These are phyloP conservation scores for Coemansia umbellata DNA, from an alignment of 192 early-diverging fungal genomes.

Conservation along the genomic window DNA sequence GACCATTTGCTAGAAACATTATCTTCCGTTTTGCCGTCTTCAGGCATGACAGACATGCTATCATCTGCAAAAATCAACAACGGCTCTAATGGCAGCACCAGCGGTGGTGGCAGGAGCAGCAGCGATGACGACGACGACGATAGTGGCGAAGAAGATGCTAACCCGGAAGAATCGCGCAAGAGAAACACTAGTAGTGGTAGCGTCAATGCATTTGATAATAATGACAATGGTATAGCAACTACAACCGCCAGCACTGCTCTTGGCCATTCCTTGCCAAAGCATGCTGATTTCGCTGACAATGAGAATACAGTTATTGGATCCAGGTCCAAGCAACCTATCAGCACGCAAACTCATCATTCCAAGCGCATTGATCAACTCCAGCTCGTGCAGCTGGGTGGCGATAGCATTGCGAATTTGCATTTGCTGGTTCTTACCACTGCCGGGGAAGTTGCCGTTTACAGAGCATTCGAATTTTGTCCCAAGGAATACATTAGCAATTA, in stretches of 20 bases:
- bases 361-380: slow-evolving; percentile 28
- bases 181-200: too few relatives aligned
- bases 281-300: neutral
- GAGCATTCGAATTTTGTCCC: slow-evolving; percentile 31
- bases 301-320: neutral
- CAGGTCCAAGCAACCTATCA: neutral
- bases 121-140: slow-evolving; percentile 6
- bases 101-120: slow-evolving; percentile 3
- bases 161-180: too few relatives aligned
- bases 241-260: neutral
- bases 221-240: neutral
- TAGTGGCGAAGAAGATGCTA: too few relatives aligned
- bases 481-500: slow-evolving; percentile 11
- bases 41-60: too few relatives aligned
- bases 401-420: slow-evolving; percentile 13
- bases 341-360: neutral
- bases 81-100: neutral
- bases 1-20: slow-evolving; percentile 29
- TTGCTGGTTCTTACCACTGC: slow-evolving; percentile 26
- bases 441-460: slow-evolving; percentile 42
- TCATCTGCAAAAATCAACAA: neutral
- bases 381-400: slow-evolving; percentile 38
- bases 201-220: neutral
- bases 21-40: neutral
- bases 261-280: neutral